Conservation (phyloP, 1,139 yeast species). For the Petasospora fabianii region DNA sequence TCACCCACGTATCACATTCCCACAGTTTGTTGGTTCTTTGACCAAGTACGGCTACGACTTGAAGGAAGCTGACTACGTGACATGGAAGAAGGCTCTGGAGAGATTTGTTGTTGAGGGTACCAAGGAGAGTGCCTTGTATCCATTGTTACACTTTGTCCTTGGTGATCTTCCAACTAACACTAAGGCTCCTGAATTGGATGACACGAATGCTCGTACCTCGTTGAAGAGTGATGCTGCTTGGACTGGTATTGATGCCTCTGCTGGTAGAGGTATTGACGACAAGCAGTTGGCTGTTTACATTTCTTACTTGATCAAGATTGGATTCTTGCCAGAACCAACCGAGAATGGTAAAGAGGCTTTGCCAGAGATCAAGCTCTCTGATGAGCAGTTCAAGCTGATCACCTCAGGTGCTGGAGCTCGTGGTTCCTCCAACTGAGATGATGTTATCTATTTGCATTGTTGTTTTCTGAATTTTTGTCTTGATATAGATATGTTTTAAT, state of each 20-base stretch:
- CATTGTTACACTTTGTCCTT: slow-evolving; percentile 87
- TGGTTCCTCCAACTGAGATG: slow-evolving; percentile 35
- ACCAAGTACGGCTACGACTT: slow-evolving; percentile 70
- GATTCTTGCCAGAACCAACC: slow-evolving; percentile 67
- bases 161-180: slow-evolving; percentile 89
- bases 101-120: slow-evolving; percentile 66
- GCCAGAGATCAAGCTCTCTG: slow-evolving; percentile 55
- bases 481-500: no score
- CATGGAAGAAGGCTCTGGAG: slow-evolving; percentile 79
- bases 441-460: no score
- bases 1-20: slow-evolving; percentile 85
- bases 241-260: slow-evolving; percentile 63
- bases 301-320: slow-evolving; percentile 73
- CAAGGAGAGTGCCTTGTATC: slow-evolving; percentile 84
- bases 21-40: slow-evolving; percentile 66
- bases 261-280: slow-evolving; percentile 69
- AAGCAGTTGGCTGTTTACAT: slow-evolving; percentile 72
- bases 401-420: slow-evolving; percentile 90
- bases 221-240: slow-evolving; percentile 56
- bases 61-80: slow-evolving; percentile 58
- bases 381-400: slow-evolving; percentile 61
- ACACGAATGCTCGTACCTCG: slow-evolving; percentile 65
- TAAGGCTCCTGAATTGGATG: slow-evolving; percentile 94
- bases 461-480: no score
- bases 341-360: slow-evolving; percentile 38